These are phyloP conservation scores for Suillus brevipes DNA, from an alignment of 768 basidiomycete species.

Conservation along the genomic window DNA sequence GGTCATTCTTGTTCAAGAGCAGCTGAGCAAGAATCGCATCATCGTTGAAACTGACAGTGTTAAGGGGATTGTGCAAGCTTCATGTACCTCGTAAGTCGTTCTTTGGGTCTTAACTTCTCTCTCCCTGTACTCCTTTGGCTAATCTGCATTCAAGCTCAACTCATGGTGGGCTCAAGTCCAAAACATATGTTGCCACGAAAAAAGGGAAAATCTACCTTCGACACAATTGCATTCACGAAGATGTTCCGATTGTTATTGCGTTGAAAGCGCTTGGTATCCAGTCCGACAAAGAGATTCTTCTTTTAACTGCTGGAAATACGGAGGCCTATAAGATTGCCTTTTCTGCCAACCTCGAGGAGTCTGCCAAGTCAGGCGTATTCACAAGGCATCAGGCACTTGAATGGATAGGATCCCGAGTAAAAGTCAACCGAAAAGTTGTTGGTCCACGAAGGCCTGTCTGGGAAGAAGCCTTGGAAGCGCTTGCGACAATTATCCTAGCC, in stretches of 20 bases:
- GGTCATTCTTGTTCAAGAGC: slow-evolving; percentile 98
- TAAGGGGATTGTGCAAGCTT: slow-evolving; percentile 90
- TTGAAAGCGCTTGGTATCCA: slow-evolving; percentile 96
- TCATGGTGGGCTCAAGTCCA: slow-evolving; percentile 87
- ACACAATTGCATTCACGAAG: slow-evolving; percentile 97
- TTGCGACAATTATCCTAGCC: slow-evolving; percentile 96
- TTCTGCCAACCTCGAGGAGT: slow-evolving; percentile 90
- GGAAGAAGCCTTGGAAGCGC: slow-evolving; percentile 94
- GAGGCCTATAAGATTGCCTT: slow-evolving; percentile 87
- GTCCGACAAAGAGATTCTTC: slow-evolving; percentile 96
- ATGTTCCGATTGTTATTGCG: slow-evolving; percentile 93
- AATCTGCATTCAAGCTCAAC: slow-evolving; percentile 55
- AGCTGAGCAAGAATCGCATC: slow-evolving; percentile 97
- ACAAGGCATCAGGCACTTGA: slow-evolving; percentile 94
- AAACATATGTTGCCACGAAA: slow-evolving; percentile 96
- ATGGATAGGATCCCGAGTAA: slow-evolving; percentile 92
- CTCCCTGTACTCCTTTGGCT: slow-evolving; percentile 10
- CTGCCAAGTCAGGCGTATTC: slow-evolving; percentile 86
- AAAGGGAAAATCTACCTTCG: slow-evolving; percentile 93
- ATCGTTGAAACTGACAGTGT: slow-evolving; percentile 93
- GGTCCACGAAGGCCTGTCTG: slow-evolving; percentile 83
- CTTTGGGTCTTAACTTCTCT: neutral
- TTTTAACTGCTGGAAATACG: slow-evolving; percentile 89
- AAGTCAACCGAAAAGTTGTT: slow-evolving; percentile 77
- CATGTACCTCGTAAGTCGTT: slow-evolving; percentile 85